Base-by-base conservation (phyloP, 768 basidiomycete genomes). In the Bullera alba region DNA sequence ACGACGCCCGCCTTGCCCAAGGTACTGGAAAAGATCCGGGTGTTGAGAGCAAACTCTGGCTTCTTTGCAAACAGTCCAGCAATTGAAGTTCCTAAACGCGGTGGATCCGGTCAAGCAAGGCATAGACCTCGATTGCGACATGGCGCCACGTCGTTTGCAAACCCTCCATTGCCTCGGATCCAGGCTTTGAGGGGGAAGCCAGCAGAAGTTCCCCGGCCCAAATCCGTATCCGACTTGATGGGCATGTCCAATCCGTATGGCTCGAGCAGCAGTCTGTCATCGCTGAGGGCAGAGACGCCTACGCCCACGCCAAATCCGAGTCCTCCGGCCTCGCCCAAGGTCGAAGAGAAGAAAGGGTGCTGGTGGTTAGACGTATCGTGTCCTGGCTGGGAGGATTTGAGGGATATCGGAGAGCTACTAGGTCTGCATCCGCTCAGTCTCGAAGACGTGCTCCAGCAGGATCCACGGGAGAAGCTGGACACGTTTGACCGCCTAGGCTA, bases 331-430 rank as follows among this genome's bases (percentile, higher is more conserved):
- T 22, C 39, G 17, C 35, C 23, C 10, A 22, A 38, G 21, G 38
- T 21, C 7, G 42, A 55, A 14, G 42, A 49, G 4, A 45, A 32
- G 17, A 56, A 58, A 17, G 70, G 66, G n/a, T 66, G 66, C 52
- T 95, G 91, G 91, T 96, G 88, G 80, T 72, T 96, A 36, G 90
- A 96, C 63, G 82, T 93, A 0, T 78, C 87, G 25, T 87, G 83
- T 56, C 90, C 91, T 1, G 83, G 82, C 0, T 87, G 87, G 80
- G 84, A 85, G 42, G 90, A 93, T 69, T 81, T 93, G 78, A 79
- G 85, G 51, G 80, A 83, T 5, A 78, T 96, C 42, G 86, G 89
- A 37, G 89, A 86, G 88, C 74, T 87, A 16, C 75, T 93, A 22
- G 86, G 87, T 54, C 78, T 96, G 0, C 92, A 96, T 70, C 92